Base-by-base conservation (phyloP, 78 protist genomes). In the Blattamonas nauphoetae region DNA sequence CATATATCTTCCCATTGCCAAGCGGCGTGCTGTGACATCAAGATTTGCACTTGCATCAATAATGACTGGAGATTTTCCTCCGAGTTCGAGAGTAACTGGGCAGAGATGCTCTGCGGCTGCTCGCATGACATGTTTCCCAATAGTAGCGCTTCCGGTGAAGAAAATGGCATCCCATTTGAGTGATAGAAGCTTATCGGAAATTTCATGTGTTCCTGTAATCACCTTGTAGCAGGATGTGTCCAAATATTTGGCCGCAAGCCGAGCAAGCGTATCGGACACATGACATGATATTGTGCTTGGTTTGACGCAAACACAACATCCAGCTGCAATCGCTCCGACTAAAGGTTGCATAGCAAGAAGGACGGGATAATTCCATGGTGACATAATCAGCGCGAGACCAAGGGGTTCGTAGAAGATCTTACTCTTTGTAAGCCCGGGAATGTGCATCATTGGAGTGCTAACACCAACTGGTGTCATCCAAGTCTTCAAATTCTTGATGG, bases 281-380 rank as follows among this genome's bases (percentile, higher is more conserved):
- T 41, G 45, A 1, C 84, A 85, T 2, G 90, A 32, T 41, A 81
- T 85, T 45, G 90, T 89, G 2, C 93, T 90, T 11, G 96, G 95
- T 85, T 94, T 95, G 42, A 96, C 64, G 34, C 94, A 42, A 1
- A 89, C 94, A 42, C 82, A 44, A 87, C 92, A 92, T 55, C 98
- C 98, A 1, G 95, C 97, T 35, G 98, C 94, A n/a, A 96, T 86
- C 3, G 97, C 97, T 33, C 95, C 96, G 44, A 91, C 42, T 2
- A 89, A 35, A 1, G 93, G 93, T 3, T 46, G 64, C 84, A 94
- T 80, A 3, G n/a, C 1, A 34, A 88, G 89, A 78, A 41, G 38
- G 44, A 92, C 2, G 29, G 97, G 96, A 42, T 88, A 95, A 45
- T 95, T 95, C 97, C 94, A 97, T 63, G 99, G 95, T 41, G 91